Evolutionary conservation across 1,284 basidiomycete species (phyloP).

Genomic region (Cryptococcus sp.): DNA sequence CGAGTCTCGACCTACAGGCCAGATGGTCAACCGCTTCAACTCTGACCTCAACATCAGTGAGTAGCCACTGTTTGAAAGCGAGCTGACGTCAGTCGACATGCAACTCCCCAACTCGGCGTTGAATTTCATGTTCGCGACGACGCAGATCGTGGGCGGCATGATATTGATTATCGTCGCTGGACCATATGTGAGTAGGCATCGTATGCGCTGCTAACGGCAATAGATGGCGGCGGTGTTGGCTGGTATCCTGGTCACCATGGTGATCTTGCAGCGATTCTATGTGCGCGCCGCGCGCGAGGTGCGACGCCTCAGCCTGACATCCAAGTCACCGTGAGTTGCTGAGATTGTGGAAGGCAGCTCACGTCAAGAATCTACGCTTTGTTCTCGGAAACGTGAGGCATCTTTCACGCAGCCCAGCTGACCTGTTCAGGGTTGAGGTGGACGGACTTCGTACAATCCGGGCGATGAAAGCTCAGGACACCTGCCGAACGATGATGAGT

Average conservation of each 20-base stretch:
- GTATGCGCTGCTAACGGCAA: not conserved
- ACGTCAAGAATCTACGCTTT: conserved; percentile 18
- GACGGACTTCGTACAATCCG: conserved; percentile 24
- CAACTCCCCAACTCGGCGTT: conserved; percentile 19
- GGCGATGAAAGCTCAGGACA: conserved; percentile 18
- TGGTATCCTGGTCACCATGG: conserved; percentile 9
- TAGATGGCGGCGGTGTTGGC: conserved; percentile 24
- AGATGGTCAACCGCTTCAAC: conserved; percentile 29
- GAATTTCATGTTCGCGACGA: conserved; percentile 16
- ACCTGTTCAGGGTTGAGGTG: conserved; percentile 20
- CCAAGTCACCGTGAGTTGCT: conserved; percentile 18
- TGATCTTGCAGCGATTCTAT: conserved; percentile 26
- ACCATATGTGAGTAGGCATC: conserved; percentile 13
- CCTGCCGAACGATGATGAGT: conserved; percentile 14
- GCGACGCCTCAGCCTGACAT: conserved; percentile 22
- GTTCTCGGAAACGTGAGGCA: conserved; percentile 23
- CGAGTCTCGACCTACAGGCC: conserved; percentile 9
- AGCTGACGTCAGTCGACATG: conserved; percentile 17
- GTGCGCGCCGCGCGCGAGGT: conserved; percentile 21
- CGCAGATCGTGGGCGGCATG: conserved; percentile 9
- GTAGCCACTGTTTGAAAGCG: not conserved
- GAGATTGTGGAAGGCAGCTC: not conserved
- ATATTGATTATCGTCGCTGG: conserved; percentile 21
- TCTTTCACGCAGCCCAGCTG: not conserved
- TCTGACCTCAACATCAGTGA: conserved; percentile 22